phyloP scores from a whole-genome alignment of 2,329 filamentous ascomycete genomes.

The Mycosphaerella arachidis region DNA sequence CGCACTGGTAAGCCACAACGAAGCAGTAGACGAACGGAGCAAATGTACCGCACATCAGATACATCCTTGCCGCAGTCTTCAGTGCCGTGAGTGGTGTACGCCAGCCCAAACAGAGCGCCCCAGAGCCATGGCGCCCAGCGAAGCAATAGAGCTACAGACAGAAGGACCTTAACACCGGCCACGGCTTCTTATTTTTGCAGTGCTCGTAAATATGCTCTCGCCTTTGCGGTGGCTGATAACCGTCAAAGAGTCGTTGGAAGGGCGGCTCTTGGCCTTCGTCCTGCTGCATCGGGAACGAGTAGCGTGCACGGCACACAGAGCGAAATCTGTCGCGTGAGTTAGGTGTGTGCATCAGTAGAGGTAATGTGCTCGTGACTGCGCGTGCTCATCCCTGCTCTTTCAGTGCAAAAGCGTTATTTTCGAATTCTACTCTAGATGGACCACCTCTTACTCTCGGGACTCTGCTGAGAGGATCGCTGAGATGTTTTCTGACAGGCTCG shows the following conservation, averaged over 20 bases:
- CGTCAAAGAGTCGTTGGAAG: too few species aligned
- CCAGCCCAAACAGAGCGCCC: neutral
- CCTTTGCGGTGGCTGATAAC: too few species aligned
- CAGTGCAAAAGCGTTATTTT: too few species aligned
- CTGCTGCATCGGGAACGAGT: neutral
- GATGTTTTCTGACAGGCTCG: too few species aligned
- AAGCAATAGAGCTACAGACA: neutral
- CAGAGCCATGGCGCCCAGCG: neutral
- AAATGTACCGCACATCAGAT: neutral
- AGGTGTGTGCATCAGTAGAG: too few species aligned
- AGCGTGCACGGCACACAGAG: neutral
- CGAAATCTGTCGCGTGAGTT: too few species aligned
- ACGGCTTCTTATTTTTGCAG: neutral
- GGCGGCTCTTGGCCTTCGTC: neutral
- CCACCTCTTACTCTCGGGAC: too few species aligned
- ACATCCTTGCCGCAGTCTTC: neutral
- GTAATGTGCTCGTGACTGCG: neutral
- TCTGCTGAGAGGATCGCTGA: too few species aligned
- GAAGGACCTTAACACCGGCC: neutral
- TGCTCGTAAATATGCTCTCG: neutral
- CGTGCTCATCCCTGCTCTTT: neutral
- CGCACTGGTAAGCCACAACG: neutral
- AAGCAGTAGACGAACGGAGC: neutral
- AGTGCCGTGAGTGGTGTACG: neutral
- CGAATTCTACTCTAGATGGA: too few species aligned